phyloP scores from a whole-genome alignment of 129 eudicot species.

The Calendula officinalis region DNA sequence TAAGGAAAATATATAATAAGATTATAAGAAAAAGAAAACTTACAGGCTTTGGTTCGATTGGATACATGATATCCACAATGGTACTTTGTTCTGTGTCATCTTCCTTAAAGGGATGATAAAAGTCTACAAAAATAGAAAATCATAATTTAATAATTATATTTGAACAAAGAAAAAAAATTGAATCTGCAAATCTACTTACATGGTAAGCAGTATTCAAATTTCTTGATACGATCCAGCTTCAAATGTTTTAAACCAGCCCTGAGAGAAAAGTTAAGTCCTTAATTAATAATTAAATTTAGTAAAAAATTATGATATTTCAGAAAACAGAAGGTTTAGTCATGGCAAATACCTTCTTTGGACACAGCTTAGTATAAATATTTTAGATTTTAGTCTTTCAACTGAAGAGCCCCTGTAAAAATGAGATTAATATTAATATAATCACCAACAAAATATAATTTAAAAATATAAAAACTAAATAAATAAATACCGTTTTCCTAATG shows the following conservation, averaged over 20 bases:
- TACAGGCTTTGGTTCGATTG: conserved; percentile 76
- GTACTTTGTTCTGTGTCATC: conserved; percentile 88
- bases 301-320: no score
- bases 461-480: neutral
- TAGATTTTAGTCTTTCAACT: conserved; percentile 76
- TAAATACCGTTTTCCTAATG: conserved; percentile 61
- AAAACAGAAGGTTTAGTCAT: neutral
- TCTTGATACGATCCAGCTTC: conserved; percentile 76
- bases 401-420: conserved; percentile 47
- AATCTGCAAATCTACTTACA: conserved; percentile 44
- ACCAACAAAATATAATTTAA: neutral
- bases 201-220: conserved; percentile 89
- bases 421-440: conserved; percentile 5
- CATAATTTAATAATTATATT: neutral
- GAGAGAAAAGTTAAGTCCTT: neutral
- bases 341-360: conserved; percentile 64
- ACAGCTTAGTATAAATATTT: conserved; percentile 70
- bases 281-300: no score
- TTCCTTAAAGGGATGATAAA: conserved; percentile 74
- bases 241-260: conserved; percentile 77
- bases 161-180: neutral
- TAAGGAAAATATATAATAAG: neutral
- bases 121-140: conserved; percentile 40
- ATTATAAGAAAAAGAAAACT: neutral
- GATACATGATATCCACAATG: conserved; percentile 61